These are phyloP conservation scores for Phyllachora maydis DNA, from an alignment of 2,329 filamentous ascomycete genomes.

Conservation along the genomic window DNA sequence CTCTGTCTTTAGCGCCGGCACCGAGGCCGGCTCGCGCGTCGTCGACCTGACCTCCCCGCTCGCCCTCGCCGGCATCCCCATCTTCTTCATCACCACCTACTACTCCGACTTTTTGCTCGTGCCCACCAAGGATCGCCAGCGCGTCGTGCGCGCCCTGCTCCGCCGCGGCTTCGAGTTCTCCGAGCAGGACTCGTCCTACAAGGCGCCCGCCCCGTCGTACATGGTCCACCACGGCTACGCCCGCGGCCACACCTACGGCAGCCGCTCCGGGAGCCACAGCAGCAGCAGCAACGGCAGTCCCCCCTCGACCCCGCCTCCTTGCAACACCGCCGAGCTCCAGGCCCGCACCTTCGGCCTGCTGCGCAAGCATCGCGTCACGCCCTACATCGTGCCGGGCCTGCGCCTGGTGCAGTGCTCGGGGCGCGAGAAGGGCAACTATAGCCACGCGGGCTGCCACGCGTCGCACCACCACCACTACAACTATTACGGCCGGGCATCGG, in stretches of 20 bases:
- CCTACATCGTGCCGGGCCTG: slow-evolving; percentile 46
- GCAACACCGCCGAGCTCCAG: slow-evolving; percentile 62
- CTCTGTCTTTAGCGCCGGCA: slow-evolving; percentile 72
- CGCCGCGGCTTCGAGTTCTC: slow-evolving; percentile 71
- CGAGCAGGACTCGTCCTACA: slow-evolving; percentile 44
- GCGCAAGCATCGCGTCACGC: slow-evolving; percentile 54
- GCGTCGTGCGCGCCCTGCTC: slow-evolving; percentile 58
- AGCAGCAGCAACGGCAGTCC: too few species aligned
- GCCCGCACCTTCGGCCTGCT: slow-evolving; percentile 66
- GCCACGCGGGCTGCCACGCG: too few species aligned
- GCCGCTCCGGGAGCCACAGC: slow-evolving; percentile 11
- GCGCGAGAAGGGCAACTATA: slow-evolving; percentile 17
- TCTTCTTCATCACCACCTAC: slow-evolving; percentile 98
- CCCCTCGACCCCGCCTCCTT: slow-evolving; percentile 54
- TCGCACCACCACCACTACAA: slow-evolving; percentile 11
- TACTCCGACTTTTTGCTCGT: slow-evolving; percentile 95
- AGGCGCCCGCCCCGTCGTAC: slow-evolving; percentile 30
- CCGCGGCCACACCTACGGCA: too few species aligned
- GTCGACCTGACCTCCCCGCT: slow-evolving; percentile 81
- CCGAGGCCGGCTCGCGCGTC: slow-evolving; percentile 80
- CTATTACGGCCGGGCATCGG: slow-evolving; percentile 7
- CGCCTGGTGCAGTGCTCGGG: slow-evolving; percentile 71
- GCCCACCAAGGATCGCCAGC: slow-evolving; percentile 49
- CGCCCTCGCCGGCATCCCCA: slow-evolving; percentile 79
- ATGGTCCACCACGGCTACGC: too few species aligned